Percentiles rank a stretch among this genome's conserved stretches.
These are phyloP conservation scores for Tricholoma terreum DNA, from an alignment of 768 basidiomycete genomes.

Conservation along the genomic window DNA sequence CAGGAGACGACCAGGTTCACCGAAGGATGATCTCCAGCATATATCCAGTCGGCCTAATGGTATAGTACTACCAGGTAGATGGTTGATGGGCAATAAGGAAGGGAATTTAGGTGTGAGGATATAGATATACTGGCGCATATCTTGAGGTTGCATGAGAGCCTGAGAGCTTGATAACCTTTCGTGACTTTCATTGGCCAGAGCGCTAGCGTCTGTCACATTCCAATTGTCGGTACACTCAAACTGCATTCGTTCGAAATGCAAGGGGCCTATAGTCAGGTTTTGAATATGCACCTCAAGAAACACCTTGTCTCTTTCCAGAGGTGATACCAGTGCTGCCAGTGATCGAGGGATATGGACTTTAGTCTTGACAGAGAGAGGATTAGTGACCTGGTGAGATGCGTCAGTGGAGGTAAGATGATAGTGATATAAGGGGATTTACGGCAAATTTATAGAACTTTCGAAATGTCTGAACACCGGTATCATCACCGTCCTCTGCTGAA, in stretches of 20 bases:
- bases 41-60: conserved; percentile 88
- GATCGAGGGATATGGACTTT: conserved; percentile 81
- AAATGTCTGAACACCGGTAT: conserved; percentile 64
- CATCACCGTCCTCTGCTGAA: conserved; percentile 47
- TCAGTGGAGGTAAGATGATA: not conserved
- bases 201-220: conserved; percentile 56
- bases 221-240: conserved; percentile 73
- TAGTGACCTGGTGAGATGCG: conserved; percentile 63
- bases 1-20: conserved; percentile 81
- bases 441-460: conserved; percentile 91
- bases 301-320: conserved; percentile 70
- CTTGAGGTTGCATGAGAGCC: conserved; percentile 79
- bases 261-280: conserved; percentile 73
- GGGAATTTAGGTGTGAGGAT: conserved; percentile 56
- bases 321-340: conserved; percentile 65
- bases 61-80: conserved; percentile 67
- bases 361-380: conserved; percentile 92
- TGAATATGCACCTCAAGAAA: conserved; percentile 93
- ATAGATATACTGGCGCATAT: conserved; percentile 86
- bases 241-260: conserved; percentile 79
- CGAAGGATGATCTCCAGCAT: conserved; percentile 81
- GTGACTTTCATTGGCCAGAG: conserved; percentile 23
- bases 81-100: conserved; percentile 43
- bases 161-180: conserved; percentile 51
- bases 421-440: conserved; percentile 42